These are phyloP conservation scores for Tricharina praecox DNA, from an alignment of 495 filamentous ascomycete species.

Conservation along the genomic window DNA sequence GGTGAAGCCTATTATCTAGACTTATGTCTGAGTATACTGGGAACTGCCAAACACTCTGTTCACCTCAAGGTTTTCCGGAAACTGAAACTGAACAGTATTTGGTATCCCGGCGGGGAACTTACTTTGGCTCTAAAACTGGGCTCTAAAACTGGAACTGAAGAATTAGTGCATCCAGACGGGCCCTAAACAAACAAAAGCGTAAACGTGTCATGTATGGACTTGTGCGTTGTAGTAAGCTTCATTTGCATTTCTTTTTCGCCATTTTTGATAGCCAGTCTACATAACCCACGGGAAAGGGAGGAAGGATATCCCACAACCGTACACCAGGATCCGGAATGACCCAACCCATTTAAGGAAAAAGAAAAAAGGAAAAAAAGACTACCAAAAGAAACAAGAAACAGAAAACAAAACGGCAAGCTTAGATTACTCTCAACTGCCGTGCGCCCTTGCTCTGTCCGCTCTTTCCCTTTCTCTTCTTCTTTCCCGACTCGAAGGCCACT, in stretches of 20 bases:
- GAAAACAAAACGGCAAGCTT: neutral
- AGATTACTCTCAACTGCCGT: conserved; percentile 44
- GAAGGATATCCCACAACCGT: neutral
- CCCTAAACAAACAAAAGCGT: too few species aligned
- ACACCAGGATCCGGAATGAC: neutral
- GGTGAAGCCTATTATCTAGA: too few species aligned
- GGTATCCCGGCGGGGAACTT: too few species aligned
- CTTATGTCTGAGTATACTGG: too few species aligned
- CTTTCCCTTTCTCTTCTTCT: conserved; percentile 93
- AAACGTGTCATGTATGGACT: too few species aligned
- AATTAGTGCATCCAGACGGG: too few species aligned
- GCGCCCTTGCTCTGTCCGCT: conserved; percentile 74
- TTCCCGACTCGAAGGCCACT: conserved; percentile 74
- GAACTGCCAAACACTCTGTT: too few species aligned
- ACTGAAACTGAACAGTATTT: too few species aligned
- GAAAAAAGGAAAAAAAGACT: neutral
- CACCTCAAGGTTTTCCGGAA: too few species aligned
- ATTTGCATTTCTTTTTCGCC: neutral
- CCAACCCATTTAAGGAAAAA: neutral
- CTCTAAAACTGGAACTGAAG: too few species aligned
- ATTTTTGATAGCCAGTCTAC: neutral
- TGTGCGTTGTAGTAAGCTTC: too few species aligned
- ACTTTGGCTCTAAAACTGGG: too few species aligned
- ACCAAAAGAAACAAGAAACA: neutral
- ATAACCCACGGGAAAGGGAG: neutral